Evolutionary conservation across 2,329 filamentous ascomycete genomes (phyloP).

Genomic region (Alternaria sp.): DNA sequence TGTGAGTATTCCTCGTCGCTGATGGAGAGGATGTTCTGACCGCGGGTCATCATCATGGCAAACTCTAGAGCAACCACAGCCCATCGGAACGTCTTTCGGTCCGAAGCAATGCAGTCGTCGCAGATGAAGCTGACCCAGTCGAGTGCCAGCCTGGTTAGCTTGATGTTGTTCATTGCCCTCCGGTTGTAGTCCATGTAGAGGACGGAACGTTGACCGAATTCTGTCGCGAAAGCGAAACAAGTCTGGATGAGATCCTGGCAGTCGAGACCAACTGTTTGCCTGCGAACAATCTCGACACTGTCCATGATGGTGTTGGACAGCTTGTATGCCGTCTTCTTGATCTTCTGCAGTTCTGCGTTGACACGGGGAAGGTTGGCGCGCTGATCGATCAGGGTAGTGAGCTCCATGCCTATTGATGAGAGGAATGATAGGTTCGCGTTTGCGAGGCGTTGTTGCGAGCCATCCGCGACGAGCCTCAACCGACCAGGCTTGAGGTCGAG

Average conservation of each 20-base stretch:
- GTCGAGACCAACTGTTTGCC: conserved; percentile 81
- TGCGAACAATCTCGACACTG: conserved; percentile 89
- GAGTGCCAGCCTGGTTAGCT: conserved; percentile 87
- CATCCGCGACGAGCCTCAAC: conserved; percentile 85
- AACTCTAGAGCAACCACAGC: conserved; percentile 94
- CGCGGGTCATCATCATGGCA: conserved; percentile 95
- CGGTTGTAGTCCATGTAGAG: conserved; percentile 96
- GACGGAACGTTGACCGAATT: conserved; percentile 93
- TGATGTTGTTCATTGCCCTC: conserved; percentile 95
- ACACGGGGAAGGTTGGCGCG: conserved; percentile 93
- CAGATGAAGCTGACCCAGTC: conserved; percentile 99
- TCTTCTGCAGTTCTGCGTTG: conserved; percentile 87
- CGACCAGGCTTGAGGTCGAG: conserved; percentile 88
- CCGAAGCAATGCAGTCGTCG: conserved; percentile 92
- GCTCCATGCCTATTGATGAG: conserved; percentile 78
- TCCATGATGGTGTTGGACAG: conserved; percentile 99
- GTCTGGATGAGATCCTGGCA: conserved; percentile 97
- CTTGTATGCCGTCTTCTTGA: conserved; percentile 94
- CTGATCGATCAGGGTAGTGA: conserved; percentile 90
- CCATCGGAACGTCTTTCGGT: conserved; percentile 97
- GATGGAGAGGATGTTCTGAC: conserved; percentile 89
- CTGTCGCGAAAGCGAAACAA: conserved; percentile 98
- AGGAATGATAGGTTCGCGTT: conserved; percentile 81
- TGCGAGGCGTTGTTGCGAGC: conserved; percentile 77
- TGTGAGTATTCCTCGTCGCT: conserved; percentile 85